Evolutionary conservation across 257 asterid species (phyloP).

Genomic region (Solanum sitiens): DNA sequence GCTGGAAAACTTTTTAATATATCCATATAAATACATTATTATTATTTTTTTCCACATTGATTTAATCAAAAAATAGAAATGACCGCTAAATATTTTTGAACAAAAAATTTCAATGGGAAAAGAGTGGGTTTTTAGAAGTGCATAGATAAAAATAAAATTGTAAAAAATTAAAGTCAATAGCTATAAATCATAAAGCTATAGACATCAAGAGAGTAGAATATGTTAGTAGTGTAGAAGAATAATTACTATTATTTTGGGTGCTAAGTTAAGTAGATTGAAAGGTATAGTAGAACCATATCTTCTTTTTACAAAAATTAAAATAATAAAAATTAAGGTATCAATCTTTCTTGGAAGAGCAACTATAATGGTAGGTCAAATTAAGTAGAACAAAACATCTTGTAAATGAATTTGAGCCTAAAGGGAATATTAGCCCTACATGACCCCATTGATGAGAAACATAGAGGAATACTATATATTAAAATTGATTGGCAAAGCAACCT

Average conservation of each 20-base stretch:
- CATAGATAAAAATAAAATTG: background rate
- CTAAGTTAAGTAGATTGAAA: background rate
- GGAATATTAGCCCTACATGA: background rate
- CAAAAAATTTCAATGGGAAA: no score
- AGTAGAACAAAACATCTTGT: background rate
- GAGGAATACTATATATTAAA: background rate
- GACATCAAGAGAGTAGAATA: background rate
- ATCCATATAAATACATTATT: background rate
- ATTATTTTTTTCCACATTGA: no score
- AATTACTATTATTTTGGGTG: background rate
- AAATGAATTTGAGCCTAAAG: background rate
- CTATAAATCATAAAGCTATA: background rate
- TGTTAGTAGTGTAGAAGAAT: background rate
- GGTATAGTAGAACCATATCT: background rate
- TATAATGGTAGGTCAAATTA: background rate
- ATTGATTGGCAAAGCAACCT: background rate
- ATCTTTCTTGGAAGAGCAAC: background rate
- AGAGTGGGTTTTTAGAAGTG: background rate
- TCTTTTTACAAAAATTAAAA: background rate
- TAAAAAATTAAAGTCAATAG: background rate
- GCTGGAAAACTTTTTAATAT: background rate
- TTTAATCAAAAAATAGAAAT: no score
- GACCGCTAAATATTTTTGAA: no score
- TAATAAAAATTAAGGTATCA: background rate
- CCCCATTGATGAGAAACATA: background rate